Conservation (phyloP, 768 basidiomycete species). For the Trametes cinnabarina region DNA sequence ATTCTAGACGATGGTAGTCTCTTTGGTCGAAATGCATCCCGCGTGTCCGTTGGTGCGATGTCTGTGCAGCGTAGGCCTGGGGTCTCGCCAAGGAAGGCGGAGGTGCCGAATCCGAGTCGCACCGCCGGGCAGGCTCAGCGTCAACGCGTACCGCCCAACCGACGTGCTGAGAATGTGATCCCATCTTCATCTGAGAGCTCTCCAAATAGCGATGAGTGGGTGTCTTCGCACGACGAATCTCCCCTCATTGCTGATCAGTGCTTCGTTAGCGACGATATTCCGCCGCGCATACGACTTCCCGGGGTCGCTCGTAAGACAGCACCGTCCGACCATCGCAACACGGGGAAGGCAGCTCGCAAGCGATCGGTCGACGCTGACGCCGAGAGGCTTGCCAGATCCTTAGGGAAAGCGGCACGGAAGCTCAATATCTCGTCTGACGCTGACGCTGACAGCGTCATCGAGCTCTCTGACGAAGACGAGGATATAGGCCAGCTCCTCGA, state of each 20-base stretch:
- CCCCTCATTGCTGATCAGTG: not conserved
- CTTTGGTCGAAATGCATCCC: not conserved
- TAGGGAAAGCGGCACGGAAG: slow-evolving; percentile 9
- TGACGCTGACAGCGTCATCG: slow-evolving; percentile 13
- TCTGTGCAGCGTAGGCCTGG: slow-evolving; percentile 11
- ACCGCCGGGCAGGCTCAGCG: not conserved
- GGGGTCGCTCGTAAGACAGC: not conserved
- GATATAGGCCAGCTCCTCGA: slow-evolving; percentile 15
- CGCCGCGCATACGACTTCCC: not conserved
- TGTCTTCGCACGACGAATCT: not conserved
- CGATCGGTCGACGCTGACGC: not conserved
- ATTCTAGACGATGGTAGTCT: not conserved
- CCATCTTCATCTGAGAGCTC: not conserved
- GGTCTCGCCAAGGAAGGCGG: slow-evolving; percentile 2
- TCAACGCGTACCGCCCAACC: not conserved
- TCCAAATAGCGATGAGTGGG: not conserved
- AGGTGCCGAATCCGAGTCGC: not conserved
- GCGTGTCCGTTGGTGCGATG: slow-evolving; percentile 4
- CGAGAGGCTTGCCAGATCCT: not conserved
- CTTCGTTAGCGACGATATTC: not conserved
- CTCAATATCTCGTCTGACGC: slow-evolving; percentile 1
- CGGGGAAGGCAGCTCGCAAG: not conserved
- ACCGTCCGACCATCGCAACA: too few relatives aligned
- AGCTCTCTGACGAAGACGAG: slow-evolving; percentile 12
- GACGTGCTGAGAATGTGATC: not conserved